Conservation (phyloP, 129 eudicot genomes). For the Lactuca sativa region DNA sequence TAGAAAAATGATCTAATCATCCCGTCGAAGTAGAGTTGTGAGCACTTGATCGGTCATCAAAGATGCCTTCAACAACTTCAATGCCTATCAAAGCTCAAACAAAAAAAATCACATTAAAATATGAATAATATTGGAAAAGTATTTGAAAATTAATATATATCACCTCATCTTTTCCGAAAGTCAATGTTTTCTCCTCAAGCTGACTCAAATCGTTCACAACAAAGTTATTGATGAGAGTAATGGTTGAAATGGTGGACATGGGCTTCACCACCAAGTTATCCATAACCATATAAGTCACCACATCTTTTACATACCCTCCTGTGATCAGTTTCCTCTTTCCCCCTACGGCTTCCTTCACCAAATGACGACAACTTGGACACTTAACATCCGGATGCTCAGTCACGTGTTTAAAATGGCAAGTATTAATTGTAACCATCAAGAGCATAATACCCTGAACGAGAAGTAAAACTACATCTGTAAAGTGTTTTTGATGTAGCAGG, state of each 20-base stretch:
- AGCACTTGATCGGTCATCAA: slow-evolving; percentile 7
- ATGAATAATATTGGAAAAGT: not conserved
- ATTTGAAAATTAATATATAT: too few relatives aligned
- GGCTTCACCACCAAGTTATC: slow-evolving; percentile 11
- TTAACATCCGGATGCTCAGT: not conserved
- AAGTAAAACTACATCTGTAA: not conserved
- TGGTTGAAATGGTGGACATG: slow-evolving; percentile 21
- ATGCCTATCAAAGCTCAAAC: not conserved
- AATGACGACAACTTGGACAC: not conserved
- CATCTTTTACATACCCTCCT: not conserved
- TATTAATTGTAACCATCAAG: too few relatives aligned
- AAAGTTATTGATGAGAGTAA: slow-evolving; percentile 10
- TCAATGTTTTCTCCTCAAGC: slow-evolving; percentile 11
- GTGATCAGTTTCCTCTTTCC: not conserved
- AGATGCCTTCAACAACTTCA: slow-evolving; percentile 11
- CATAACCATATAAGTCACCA: slow-evolving; percentile 15
- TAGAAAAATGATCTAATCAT: too few relatives aligned
- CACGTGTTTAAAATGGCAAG: not conserved
- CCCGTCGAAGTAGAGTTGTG: not conserved
- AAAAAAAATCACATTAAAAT: not conserved
- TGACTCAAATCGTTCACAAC: slow-evolving; percentile 8
- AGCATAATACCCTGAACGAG: too few relatives aligned
- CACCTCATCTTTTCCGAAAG: slow-evolving; percentile 15
- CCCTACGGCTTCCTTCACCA: not conserved
- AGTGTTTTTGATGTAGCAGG: slow-evolving; percentile 4